Evolutionary conservation across 2,329 filamentous ascomycete genomes (phyloP), one percentile per base, ranked within the genome.

Genomic region (Allantophomopsis lycopodina): DNA sequence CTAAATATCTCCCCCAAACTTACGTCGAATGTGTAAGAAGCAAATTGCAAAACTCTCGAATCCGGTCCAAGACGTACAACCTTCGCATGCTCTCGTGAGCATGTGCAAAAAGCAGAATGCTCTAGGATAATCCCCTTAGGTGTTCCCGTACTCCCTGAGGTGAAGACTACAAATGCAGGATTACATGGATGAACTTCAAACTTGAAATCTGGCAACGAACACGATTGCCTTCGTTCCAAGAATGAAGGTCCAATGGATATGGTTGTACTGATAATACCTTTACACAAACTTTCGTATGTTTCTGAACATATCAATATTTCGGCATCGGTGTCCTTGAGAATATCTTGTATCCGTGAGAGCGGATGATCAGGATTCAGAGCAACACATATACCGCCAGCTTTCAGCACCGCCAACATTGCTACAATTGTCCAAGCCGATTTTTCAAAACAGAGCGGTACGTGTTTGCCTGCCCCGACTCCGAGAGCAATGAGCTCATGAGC

Each of bases 371-470:
- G 41, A 21, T 56, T 50, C 7, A 57, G 35, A 7, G 51, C 46
- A 35, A 58, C 50, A 30, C 49, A 56, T 4, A 46, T 48, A 14
- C 44, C 49, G 8, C 53, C 53, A 32, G 50, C 46, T 38, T 50
- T 49, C 23, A 54, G 36, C 2, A 55, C 45, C 36, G 42, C 47
- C 15, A 55, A 37, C 50, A 53, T 51, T 7, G 48, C 47, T 6
- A 51, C 41, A 17, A 48, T 38, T 35, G 47, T 41, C 16, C 41
- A 50, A 20, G 32, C 30, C 14, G 50, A 52, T 38, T 54, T 54
- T 30, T 50, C 48, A 34, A 49, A 49, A 28, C 36, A 42, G 10
- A 49, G 20, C 16, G 46, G 42, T 4, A 50, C 44, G 33, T 30
- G 14, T 42, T 32, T 13, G 4, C 31, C 38, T 16, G 38, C 21